phyloP scores from a whole-genome alignment of 148 eudicot genomes.

The Gaultheria prostrata region DNA sequence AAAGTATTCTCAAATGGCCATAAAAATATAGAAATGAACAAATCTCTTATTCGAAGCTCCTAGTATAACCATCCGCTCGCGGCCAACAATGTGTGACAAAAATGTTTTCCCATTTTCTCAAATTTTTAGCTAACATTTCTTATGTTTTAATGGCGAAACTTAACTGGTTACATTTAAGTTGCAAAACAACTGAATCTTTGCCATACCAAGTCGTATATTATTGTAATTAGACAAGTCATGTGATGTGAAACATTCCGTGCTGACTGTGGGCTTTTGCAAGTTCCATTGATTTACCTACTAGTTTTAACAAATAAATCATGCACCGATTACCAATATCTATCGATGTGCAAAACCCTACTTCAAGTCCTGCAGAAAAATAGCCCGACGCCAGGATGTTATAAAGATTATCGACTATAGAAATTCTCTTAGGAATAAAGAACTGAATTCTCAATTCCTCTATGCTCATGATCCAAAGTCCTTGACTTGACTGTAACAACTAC shows the following conservation, averaged over 20 bases:
- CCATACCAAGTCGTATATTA: not conserved
- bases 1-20: not conserved
- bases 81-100: not conserved
- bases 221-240: not conserved
- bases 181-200: not conserved
- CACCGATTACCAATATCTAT: not conserved
- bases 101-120: not conserved
- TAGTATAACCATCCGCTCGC: not conserved
- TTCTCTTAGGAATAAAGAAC: too few relatives aligned
- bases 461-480: not conserved
- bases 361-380: too few relatives aligned
- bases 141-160: not conserved
- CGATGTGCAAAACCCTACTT: not conserved
- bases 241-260: not conserved
- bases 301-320: not conserved
- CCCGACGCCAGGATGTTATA: too few relatives aligned
- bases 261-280: not conserved
- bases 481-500: not conserved
- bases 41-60: constrained; percentile 2
- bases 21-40: not conserved
- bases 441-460: too few relatives aligned
- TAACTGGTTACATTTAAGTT: not conserved
- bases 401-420: too few relatives aligned
- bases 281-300: not conserved
- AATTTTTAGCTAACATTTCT: not conserved